These are phyloP conservation scores for Teratosphaeria zuluensis DNA, from an alignment of 2,329 filamentous ascomycete genomes.

Conservation along the genomic window DNA sequence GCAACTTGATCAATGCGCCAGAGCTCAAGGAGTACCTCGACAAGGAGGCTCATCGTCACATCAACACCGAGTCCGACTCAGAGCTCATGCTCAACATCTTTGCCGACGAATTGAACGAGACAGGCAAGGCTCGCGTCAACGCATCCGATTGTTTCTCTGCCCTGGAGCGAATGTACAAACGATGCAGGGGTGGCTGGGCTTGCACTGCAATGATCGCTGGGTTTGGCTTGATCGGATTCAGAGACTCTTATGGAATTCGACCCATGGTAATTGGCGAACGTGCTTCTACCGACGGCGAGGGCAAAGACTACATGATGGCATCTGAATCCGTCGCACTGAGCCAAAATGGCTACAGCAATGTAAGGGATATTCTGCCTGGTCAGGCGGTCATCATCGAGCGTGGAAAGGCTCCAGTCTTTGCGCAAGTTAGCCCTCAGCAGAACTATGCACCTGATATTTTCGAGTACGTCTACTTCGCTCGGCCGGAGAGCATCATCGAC, in stretches of 20 bases:
- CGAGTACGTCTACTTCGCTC: constrained; percentile 79
- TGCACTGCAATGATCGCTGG: constrained; percentile 73
- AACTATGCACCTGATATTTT: constrained; percentile 79
- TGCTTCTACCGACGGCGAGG: constrained; percentile 33
- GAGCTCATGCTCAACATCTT: constrained; percentile 86
- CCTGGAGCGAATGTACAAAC: constrained; percentile 61
- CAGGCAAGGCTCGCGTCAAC: constrained; percentile 72
- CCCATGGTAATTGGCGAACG: constrained; percentile 71
- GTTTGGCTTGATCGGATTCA: constrained; percentile 72
- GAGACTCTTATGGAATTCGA: constrained; percentile 72
- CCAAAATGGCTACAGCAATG: constrained; percentile 69
- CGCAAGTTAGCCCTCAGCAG: constrained; percentile 58
- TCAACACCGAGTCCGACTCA: constrained; percentile 84
- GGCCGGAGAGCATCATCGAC: constrained; percentile 74
- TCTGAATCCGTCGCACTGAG: constrained; percentile 78
- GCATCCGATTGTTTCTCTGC: constrained; percentile 66
- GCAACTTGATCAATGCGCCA: constrained; percentile 73
- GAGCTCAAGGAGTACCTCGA: constrained; percentile 65
- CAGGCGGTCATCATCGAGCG: constrained; percentile 81
- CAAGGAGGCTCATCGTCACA: constrained; percentile 68
- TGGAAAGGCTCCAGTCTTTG: constrained; percentile 62
- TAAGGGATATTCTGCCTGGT: constrained; percentile 70
- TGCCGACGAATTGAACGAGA: constrained; percentile 70
- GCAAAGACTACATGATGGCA: constrained; percentile 77
- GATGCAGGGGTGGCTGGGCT: constrained; percentile 66